phyloP scores from a whole-genome alignment of 768 basidiomycete genomes.

The Naganishia vaughanmartiniae region DNA sequence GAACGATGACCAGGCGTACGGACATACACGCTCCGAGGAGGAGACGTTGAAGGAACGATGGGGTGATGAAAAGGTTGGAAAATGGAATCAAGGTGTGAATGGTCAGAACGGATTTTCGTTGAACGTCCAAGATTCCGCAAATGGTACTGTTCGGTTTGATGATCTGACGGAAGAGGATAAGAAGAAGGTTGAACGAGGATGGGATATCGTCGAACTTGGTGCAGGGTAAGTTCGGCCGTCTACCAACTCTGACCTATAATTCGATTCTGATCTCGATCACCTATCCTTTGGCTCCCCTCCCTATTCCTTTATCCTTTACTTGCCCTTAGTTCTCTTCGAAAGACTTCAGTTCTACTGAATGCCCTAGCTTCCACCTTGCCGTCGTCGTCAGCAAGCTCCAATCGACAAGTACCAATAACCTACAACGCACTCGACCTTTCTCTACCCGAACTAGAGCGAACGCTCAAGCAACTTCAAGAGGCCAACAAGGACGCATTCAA shows the following conservation, averaged over 20 bases:
- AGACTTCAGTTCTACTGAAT: constrained; percentile 78
- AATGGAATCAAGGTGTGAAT: constrained; percentile 55
- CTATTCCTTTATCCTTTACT: background rate
- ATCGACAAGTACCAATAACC: constrained; percentile 61
- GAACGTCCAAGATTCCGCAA: constrained; percentile 5
- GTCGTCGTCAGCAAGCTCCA: constrained; percentile 4
- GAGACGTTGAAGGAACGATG: constrained; percentile 43
- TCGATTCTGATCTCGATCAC: constrained; percentile 21
- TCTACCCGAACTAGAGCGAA: constrained; percentile 75
- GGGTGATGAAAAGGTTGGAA: constrained; percentile 55
- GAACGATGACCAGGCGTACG: background rate
- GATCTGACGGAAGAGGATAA: constrained; percentile 10
- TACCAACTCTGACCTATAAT: background rate
- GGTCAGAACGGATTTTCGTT: constrained; percentile 48
- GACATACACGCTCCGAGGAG: constrained; percentile 23
- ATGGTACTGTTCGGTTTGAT: no score
- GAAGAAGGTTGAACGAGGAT: constrained; percentile 36
- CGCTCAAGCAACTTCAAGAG: constrained; percentile 67
- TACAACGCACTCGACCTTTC: constrained; percentile 95
- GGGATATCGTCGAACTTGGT: constrained; percentile 80
- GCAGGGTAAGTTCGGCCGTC: constrained; percentile 68
- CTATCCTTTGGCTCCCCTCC: background rate
- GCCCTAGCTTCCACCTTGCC: constrained; percentile 60
- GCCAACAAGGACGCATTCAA: constrained; percentile 59
- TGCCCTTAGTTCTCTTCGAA: constrained; percentile 72